Conservation (phyloP, 1,139 yeast genomes). For the Pichia sp. region DNA sequence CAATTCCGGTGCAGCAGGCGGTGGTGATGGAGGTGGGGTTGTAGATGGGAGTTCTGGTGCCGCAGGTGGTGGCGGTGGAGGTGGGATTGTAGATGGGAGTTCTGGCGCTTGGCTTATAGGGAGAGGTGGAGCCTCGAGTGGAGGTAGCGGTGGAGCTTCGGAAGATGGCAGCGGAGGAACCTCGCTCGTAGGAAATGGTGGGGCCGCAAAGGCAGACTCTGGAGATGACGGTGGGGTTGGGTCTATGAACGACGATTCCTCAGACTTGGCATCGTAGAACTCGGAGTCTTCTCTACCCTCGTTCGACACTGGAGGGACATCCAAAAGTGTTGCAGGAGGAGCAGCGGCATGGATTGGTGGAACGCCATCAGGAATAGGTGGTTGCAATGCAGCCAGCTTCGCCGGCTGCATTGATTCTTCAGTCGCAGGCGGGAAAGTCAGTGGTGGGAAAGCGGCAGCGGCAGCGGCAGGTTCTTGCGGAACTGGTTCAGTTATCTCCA, state of each 20-base stretch:
- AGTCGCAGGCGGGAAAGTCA: conserved; percentile 24
- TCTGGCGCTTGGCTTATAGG: conserved; percentile 12
- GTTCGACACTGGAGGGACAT: background rate
- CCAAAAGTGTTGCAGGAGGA: conserved; percentile 3
- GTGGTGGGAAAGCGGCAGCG: conserved; percentile 6
- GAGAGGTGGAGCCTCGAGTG: conserved; percentile 18
- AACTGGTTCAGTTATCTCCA: background rate
- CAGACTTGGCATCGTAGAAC: conserved; percentile 22
- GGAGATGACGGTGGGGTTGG: conserved; percentile 21
- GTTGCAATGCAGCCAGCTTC: conserved; percentile 4
- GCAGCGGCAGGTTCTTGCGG: background rate
- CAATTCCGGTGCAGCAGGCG: conserved; percentile 23
- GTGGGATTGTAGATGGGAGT: conserved; percentile 25
- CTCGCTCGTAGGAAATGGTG: conserved; percentile 14
- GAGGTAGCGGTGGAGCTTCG: conserved; percentile 15
- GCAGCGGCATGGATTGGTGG: conserved; percentile 8
- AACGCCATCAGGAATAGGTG: background rate
- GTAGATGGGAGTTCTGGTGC: conserved; percentile 25
- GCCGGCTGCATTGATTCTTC: conserved; percentile 35
- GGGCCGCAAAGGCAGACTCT: conserved; percentile 14
- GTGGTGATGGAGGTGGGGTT: conserved; percentile 22
- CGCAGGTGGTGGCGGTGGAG: conserved; percentile 27
- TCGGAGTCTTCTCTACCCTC: conserved; percentile 9
- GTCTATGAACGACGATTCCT: conserved; percentile 19
- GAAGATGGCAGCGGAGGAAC: conserved; percentile 20